Percentiles rank a stretch among this genome's conserved stretches.
Evolutionary conservation across 192 early-diverging fungal genomes (phyloP).

Genomic region (Coemansia sp.): DNA sequence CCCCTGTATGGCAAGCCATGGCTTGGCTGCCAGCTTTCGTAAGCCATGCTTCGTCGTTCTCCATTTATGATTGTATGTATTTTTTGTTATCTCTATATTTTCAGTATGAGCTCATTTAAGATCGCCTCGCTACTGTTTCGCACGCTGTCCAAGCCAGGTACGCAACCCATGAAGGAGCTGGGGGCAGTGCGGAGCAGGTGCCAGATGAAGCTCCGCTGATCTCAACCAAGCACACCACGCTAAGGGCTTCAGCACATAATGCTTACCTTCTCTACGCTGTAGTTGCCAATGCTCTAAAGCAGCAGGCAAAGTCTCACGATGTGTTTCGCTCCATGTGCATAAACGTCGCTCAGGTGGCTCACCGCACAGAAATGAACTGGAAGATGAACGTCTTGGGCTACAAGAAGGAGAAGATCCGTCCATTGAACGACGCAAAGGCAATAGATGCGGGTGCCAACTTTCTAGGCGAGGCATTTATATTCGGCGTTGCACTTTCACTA

Average conservation of each 20-base stretch:
- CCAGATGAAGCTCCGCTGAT: neutral
- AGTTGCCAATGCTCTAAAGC: conserved; percentile 56
- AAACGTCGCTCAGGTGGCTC: conserved; percentile 72
- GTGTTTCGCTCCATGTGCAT: conserved; percentile 71
- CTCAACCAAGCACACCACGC: neutral
- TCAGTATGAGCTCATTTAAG: conserved; percentile 63
- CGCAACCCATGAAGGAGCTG: neutral
- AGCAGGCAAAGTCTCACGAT: conserved; percentile 58
- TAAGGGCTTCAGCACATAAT: neutral
- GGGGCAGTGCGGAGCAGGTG: neutral
- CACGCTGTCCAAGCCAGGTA: conserved; percentile 70
- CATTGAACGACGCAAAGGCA: conserved; percentile 75
- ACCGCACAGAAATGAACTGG: conserved; percentile 79
- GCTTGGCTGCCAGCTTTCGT: neutral
- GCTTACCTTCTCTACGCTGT: conserved; percentile 3
- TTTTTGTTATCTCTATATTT: neutral
- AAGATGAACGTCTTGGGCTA: conserved; percentile 82
- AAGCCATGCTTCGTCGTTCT: neutral
- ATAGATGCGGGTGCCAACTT: conserved; percentile 83
- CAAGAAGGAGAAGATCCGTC: conserved; percentile 71
- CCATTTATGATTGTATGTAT: neutral
- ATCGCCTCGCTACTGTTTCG: conserved; percentile 62
- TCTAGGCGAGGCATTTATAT: conserved; percentile 74
- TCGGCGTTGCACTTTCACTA: conserved; percentile 69
- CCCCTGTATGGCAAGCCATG: no score